Conservation (phyloP, 371 early-diverging fungal species). For the Dichotomocladium elegans region DNA sequence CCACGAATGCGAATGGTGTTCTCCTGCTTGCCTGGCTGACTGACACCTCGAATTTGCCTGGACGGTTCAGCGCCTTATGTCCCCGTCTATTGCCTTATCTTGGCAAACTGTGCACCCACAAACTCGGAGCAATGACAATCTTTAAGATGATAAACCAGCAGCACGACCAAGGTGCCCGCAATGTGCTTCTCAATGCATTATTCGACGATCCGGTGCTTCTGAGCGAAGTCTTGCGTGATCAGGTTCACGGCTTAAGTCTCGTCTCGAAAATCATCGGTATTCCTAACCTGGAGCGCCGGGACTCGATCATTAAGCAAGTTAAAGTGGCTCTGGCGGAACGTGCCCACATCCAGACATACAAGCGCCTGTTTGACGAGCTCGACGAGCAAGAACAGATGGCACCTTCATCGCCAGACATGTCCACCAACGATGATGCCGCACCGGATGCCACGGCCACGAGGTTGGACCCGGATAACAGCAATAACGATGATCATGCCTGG, state of each 20-base stretch:
- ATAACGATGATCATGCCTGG: slow-evolving; percentile 5
- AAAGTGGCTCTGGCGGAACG: slow-evolving; percentile 42
- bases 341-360: slow-evolving; percentile 68
- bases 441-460: neutral
- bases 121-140: slow-evolving; percentile 77
- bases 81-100: slow-evolving; percentile 76
- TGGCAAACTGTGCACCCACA: slow-evolving; percentile 78
- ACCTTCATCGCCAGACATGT: neutral
- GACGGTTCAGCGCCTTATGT: slow-evolving; percentile 78
- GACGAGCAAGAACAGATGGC: neutral
- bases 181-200: slow-evolving; percentile 67
- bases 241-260: slow-evolving; percentile 77
- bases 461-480: neutral
- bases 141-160: slow-evolving; percentile 87
- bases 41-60: slow-evolving; percentile 77
- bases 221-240: slow-evolving; percentile 76
- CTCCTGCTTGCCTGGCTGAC: slow-evolving; percentile 88
- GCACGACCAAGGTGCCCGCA: slow-evolving; percentile 82
- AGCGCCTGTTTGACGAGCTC: slow-evolving; percentile 71
- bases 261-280: slow-evolving; percentile 83
- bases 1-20: slow-evolving; percentile 86
- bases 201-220: slow-evolving; percentile 54
- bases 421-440: neutral
- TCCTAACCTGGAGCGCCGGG: slow-evolving; percentile 66
- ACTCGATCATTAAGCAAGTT: slow-evolving; percentile 65